These are phyloP conservation scores for Barbatosphaeria neglecta DNA, from an alignment of 495 filamentous ascomycete species.

Conservation along the genomic window DNA sequence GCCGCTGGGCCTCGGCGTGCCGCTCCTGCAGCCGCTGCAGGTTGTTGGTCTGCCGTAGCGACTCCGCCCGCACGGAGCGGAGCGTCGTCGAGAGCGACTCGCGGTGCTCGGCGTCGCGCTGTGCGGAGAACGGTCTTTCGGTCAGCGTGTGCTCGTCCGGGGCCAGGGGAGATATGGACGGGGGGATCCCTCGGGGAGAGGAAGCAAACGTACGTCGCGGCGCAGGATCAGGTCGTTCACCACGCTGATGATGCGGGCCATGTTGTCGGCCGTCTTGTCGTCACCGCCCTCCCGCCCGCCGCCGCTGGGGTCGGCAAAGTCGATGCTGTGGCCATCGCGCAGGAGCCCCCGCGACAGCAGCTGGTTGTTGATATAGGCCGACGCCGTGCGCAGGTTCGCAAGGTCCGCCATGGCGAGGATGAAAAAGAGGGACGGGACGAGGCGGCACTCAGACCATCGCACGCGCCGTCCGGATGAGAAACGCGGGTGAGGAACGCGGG, in stretches of 20 bases:
- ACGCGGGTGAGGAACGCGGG: no score
- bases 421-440: not conserved
- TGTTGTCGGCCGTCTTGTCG: slow-evolving; percentile 53
- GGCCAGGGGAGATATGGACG: not conserved
- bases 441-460: no score
- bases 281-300: slow-evolving; percentile 40
- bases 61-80: slow-evolving; percentile 57
- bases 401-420: slow-evolving; percentile 52
- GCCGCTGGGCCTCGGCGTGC: slow-evolving; percentile 59
- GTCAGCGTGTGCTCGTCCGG: slow-evolving; percentile 3
- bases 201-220: slow-evolving; percentile 69
- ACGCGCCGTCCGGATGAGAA: no score
- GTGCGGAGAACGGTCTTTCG: not conserved
- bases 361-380: slow-evolving; percentile 92
- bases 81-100: slow-evolving; percentile 72
- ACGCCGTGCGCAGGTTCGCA: slow-evolving; percentile 74
- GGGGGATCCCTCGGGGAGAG: no score
- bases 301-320: slow-evolving; percentile 63
- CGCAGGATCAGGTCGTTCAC: slow-evolving; percentile 81
- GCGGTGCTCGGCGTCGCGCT: slow-evolving; percentile 83
- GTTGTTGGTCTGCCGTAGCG: slow-evolving; percentile 55
- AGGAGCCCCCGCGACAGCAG: slow-evolving; percentile 80
- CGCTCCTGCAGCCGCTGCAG: slow-evolving; percentile 52
- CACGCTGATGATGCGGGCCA: slow-evolving; percentile 79
- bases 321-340: slow-evolving; percentile 70